Percentiles rank a stretch among this genome's conserved stretches.
Conservation (phyloP, 2,329 filamentous ascomycete genomes). For the Tolypocladium endophyticum region DNA sequence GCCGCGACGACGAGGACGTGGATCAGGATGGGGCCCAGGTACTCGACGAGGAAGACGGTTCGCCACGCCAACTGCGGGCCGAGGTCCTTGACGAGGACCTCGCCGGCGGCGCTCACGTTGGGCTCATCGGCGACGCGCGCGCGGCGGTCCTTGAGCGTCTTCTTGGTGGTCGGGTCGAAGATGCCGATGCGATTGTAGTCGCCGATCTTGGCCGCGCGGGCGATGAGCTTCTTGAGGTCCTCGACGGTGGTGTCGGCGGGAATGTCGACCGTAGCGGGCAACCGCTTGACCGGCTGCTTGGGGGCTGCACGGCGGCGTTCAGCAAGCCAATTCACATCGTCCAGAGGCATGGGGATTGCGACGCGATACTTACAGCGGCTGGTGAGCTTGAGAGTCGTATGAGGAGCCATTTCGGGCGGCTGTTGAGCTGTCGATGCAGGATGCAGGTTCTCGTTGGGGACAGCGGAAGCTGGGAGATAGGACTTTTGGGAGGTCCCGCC, state of each 20-base stretch:
- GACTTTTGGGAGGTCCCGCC: not conserved
- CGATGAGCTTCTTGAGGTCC: conserved; percentile 46
- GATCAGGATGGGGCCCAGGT: conserved; percentile 82
- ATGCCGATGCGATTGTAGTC: conserved; percentile 54
- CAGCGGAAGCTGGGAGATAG: not conserved
- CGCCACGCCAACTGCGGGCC: conserved; percentile 86
- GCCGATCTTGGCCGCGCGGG: conserved; percentile 36
- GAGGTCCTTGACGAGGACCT: conserved; percentile 84
- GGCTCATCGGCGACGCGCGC: conserved; percentile 38
- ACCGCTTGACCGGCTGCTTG: conserved; percentile 40
- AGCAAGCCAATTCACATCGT: not conserved
- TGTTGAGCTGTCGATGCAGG: conserved; percentile 1
- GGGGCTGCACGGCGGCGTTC: conserved; percentile 21
- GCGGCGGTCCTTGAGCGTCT: conserved; percentile 52
- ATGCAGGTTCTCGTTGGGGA: not conserved
- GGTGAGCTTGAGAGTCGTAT: conserved; percentile 30
- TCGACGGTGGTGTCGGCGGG: conserved; percentile 44
- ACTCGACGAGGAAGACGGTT: conserved; percentile 92
- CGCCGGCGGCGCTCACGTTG: conserved; percentile 35
- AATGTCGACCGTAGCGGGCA: conserved; percentile 41
- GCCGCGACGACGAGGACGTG: conserved; percentile 64
- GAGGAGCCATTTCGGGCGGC: conserved; percentile 15
- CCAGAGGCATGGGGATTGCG: not conserved
- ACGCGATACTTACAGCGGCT: conserved; percentile 12
- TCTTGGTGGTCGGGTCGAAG: conserved; percentile 49